Evolutionary conservation across 2,329 filamentous ascomycete genomes (phyloP).

Genomic region (Catunica adiposa): DNA sequence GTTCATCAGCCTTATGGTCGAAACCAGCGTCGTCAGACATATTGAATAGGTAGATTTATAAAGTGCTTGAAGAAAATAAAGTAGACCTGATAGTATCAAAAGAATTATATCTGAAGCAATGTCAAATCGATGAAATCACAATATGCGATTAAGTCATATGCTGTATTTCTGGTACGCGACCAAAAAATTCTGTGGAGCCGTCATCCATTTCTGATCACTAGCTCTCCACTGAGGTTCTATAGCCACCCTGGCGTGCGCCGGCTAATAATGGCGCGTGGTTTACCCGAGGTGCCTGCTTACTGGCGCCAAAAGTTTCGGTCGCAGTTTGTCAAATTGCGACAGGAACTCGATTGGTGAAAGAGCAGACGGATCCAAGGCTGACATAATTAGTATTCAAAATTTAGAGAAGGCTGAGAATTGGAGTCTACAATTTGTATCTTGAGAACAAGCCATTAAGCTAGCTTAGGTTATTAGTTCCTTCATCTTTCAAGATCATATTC

Average conservation of each 20-base stretch:
- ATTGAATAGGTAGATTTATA: slow-evolving; percentile 20
- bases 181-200: slow-evolving; percentile 4
- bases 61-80: not conserved
- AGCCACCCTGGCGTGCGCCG: slow-evolving; percentile 3
- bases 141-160: not conserved
- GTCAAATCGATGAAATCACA: too few relatives aligned
- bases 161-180: not conserved
- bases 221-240: not conserved
- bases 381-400: slow-evolving; percentile 1
- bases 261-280: slow-evolving; percentile 5
- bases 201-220: not conserved
- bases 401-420: slow-evolving; percentile 10
- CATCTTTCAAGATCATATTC: not conserved
- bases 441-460: not conserved
- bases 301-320: not conserved
- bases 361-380: slow-evolving; percentile 8
- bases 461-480: not conserved
- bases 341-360: not conserved
- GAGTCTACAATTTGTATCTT: not conserved
- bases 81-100: not conserved
- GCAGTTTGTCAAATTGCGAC: not conserved
- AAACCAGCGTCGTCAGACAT: slow-evolving; percentile 71
- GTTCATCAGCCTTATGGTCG: slow-evolving; percentile 84
- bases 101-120: not conserved
- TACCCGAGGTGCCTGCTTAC: not conserved